Evolutionary conservation across 2,329 filamentous ascomycete genomes (phyloP), one percentile per base, ranked within the genome.

Genomic region (Botrytis aclada): DNA sequence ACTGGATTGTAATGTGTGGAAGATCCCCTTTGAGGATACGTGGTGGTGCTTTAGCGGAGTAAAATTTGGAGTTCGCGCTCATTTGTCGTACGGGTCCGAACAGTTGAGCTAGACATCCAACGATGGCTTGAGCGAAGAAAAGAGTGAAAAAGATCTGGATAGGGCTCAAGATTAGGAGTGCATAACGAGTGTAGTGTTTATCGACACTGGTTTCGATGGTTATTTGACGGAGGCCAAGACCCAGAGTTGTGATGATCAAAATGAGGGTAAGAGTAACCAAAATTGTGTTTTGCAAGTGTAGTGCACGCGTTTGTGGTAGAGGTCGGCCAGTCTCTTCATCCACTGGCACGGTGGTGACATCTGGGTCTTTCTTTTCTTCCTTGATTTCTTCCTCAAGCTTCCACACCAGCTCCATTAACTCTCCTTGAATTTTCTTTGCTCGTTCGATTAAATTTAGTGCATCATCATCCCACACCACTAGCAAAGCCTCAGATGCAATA

Each of bases 391-490:
- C 86, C 4, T 86, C 86, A 3, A 85, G 84, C 80, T 89, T 88
- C 92, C 92, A 94, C 3, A 94, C 90, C 2, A 94, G 84, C 77
- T 92, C 88, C 89, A 94, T 93, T 61, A 95, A 84, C 80, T 94
- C 91, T 4, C 88, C 87, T 81, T 95, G 92, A 74, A 95, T 94
- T 47, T 86, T 86, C 79, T 90, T 89, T 62, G 92, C 93, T 72
- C 92, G 86, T 72, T 88, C 83, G 8, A 94, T 85, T 14, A 95
- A 84, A 78, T 93, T 89, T 72, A 91, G 84, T 0, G 92, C 88
- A 72, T 95, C 92, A 76, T 95, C 93, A 76, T 95, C 93, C 93
- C 93, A 96, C 1, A 95, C 92, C 1, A 95, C 84, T 1, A 96
- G 84, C 8, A 95, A 84, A 7, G 88, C 88, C 75, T 93, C 90